Evolutionary conservation across 2,329 filamentous ascomycete species (phyloP).

Genomic region (Ophiostoma sp.): DNA sequence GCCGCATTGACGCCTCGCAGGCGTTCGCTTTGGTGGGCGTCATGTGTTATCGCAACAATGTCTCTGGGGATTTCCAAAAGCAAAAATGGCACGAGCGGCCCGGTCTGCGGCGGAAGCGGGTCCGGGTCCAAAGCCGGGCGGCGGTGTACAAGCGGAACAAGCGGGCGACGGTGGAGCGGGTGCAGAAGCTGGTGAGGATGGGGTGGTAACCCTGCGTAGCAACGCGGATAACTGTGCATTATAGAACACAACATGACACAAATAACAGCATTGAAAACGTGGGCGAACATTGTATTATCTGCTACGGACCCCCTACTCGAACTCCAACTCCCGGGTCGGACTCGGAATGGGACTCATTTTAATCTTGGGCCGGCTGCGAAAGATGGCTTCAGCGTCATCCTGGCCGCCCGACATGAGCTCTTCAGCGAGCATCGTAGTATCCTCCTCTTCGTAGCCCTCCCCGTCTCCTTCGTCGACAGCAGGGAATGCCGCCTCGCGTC

Average conservation of each 20-base stretch:
- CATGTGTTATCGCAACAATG: constrained; percentile 52
- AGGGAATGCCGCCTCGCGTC: constrained; percentile 44
- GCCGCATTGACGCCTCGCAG: constrained; percentile 47
- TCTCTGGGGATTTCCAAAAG: constrained; percentile 54
- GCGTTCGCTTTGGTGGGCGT: constrained; percentile 47
- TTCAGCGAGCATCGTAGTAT: constrained; percentile 59
- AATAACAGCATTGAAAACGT: not conserved
- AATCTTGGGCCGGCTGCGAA: constrained; percentile 80
- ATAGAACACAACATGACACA: not conserved
- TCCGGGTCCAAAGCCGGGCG: constrained; percentile 69
- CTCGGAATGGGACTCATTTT: constrained; percentile 68
- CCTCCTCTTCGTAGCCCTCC: constrained; percentile 43
- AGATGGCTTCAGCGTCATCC: constrained; percentile 79
- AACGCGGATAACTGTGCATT: not conserved
- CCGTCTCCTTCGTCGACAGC: constrained; percentile 46
- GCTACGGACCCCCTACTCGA: not conserved
- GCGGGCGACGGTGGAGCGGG: constrained; percentile 61
- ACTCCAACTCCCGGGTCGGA: constrained; percentile 36
- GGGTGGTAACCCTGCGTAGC: constrained; percentile 65
- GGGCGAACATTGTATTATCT: not conserved
- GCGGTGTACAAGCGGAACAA: constrained; percentile 69
- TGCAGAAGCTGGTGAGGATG: constrained; percentile 70
- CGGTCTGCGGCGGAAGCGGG: constrained; percentile 75
- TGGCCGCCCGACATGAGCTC: constrained; percentile 63
- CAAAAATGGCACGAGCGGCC: constrained; percentile 75